These are phyloP conservation scores for Syncephalastrum monosporum DNA, from an alignment of 371 early-diverging fungal genomes.

Conservation along the genomic window DNA sequence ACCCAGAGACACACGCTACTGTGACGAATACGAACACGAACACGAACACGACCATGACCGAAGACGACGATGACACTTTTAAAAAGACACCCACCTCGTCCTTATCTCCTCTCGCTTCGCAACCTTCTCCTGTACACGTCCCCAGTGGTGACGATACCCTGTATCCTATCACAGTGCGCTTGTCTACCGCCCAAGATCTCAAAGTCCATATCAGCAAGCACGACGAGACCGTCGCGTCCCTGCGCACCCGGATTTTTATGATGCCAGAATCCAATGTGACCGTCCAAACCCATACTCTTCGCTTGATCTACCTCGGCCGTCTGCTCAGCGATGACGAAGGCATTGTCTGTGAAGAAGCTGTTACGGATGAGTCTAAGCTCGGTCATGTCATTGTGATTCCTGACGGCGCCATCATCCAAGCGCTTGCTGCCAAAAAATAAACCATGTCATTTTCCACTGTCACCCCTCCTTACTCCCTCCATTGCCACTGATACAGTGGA, in stretches of 20 bases:
- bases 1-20: constrained; percentile 5
- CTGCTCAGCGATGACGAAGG: constrained; percentile 26
- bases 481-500: no score
- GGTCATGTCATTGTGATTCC: constrained; percentile 14
- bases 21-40: constrained; percentile 5
- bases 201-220: constrained; percentile 18
- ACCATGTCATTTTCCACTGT: no score
- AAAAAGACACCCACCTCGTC: constrained; percentile 5
- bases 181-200: constrained; percentile 38
- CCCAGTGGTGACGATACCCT: not conserved
- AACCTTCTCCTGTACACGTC: not conserved
- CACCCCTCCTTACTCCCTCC: no score
- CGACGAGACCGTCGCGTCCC: constrained; percentile 29
- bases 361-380: constrained; percentile 6
- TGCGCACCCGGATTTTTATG: constrained; percentile 28
- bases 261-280: constrained; percentile 14
- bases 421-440: constrained; percentile 19
- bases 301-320: constrained; percentile 38
- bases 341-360: constrained; percentile 19
- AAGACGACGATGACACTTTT: not conserved
- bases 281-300: constrained; percentile 24
- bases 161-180: constrained; percentile 27
- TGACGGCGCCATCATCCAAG: constrained; percentile 29
- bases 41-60: constrained; percentile 4
- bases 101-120: not conserved